A percentile compares a stretch with the other conserved stretches of the same genome.
These are phyloP conservation scores for Eucalyptus leucophloia DNA, from an alignment of 345 rosid species.

Conservation along the genomic window DNA sequence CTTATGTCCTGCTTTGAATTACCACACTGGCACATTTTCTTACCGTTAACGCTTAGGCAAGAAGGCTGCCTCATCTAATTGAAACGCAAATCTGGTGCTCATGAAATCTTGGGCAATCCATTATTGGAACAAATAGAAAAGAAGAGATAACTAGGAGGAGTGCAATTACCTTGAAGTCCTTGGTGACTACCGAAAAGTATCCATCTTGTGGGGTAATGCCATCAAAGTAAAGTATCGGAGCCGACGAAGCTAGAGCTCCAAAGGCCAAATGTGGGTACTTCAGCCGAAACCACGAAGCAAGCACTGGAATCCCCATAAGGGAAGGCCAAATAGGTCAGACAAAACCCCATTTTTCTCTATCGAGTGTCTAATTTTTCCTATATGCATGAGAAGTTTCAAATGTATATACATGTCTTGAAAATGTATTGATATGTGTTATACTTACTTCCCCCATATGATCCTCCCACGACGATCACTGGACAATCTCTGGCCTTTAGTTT, in stretches of 20 bases:
- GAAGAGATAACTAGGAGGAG: background rate
- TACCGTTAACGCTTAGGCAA: background rate
- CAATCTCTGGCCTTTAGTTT: background rate
- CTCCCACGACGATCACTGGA: background rate
- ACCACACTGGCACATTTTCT: background rate
- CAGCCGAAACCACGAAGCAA: constrained; percentile 62
- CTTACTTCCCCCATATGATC: background rate
- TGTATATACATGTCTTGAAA: background rate
- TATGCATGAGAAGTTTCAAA: background rate
- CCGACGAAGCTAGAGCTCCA: constrained; percentile 65
- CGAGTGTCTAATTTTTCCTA: background rate
- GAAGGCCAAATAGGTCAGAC: background rate
- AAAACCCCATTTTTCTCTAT: background rate
- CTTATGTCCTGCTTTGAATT: background rate
- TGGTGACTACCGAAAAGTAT: constrained; percentile 36
- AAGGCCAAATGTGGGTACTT: constrained; percentile 55
- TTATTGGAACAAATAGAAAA: background rate
- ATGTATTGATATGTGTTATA: background rate
- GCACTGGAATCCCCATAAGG: constrained; percentile 15
- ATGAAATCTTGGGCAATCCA: background rate
- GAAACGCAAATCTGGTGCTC: background rate
- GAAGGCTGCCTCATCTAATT: background rate
- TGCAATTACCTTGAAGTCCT: constrained; percentile 27
- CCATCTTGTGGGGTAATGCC: constrained; percentile 27
- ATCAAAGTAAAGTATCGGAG: constrained; percentile 54